These are phyloP conservation scores for Leishmania tarentolae DNA, from an alignment of 208 protist species.

Conservation along the genomic window DNA sequence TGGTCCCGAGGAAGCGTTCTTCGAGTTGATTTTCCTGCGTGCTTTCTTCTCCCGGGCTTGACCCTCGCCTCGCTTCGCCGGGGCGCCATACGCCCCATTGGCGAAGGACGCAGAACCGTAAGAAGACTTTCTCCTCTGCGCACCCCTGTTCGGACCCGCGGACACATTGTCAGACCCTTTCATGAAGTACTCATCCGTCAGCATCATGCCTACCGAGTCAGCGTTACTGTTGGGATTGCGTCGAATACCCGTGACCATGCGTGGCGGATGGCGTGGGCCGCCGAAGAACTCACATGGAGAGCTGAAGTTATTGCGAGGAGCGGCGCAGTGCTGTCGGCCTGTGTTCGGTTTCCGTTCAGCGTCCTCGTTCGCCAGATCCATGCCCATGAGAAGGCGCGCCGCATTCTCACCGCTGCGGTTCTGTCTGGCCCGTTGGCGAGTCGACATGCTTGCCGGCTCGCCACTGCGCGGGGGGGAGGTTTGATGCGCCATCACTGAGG, in stretches of 20 bases:
- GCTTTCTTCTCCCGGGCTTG: conserved; percentile 3
- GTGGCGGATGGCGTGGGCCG: conserved; percentile 68
- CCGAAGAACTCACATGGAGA: conserved; percentile 65
- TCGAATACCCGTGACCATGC: conserved; percentile 58
- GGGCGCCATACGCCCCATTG: neutral
- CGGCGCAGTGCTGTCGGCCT: conserved; percentile 29
- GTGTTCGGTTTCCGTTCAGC: conserved; percentile 21
- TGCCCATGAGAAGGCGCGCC: conserved; percentile 32
- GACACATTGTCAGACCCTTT: conserved; percentile 10
- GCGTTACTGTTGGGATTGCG: conserved; percentile 58
- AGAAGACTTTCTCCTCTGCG: neutral
- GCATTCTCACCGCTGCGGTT: conserved; percentile 41
- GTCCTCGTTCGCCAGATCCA: conserved; percentile 8
- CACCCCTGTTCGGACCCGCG: neutral
- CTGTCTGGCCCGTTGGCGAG: conserved; percentile 32
- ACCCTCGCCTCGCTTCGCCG: conserved; percentile 27
- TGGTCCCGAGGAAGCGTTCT: neutral
- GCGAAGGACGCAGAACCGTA: neutral
- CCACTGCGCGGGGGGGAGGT: neutral
- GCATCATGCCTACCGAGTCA: conserved; percentile 60
- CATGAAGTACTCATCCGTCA: conserved; percentile 79
- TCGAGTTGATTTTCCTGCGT: neutral
- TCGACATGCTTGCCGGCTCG: conserved; percentile 18
- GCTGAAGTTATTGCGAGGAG: conserved; percentile 35
- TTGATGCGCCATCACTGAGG: conserved; percentile 13